Evolutionary conservation across 2,329 filamentous ascomycete genomes (phyloP).

Genomic region (Lithohypha guttulata): DNA sequence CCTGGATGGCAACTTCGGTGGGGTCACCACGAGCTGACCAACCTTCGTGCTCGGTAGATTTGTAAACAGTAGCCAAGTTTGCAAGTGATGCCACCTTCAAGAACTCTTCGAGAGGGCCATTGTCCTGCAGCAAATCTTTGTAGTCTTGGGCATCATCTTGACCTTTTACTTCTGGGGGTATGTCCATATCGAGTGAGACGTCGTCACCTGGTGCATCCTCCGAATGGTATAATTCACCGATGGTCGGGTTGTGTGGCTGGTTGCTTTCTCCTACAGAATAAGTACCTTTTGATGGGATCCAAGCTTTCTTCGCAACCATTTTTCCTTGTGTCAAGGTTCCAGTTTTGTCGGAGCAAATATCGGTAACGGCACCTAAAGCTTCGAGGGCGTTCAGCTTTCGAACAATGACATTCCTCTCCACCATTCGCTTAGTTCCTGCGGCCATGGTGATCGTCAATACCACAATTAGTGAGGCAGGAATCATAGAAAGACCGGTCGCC

Average conservation of each 20-base stretch:
- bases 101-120: slow-evolving; percentile 38
- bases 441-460: slow-evolving; percentile 59
- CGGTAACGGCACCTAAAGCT: slow-evolving; percentile 52
- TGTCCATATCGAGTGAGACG: slow-evolving; percentile 26
- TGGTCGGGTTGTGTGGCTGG: slow-evolving; percentile 47
- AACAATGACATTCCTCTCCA: slow-evolving; percentile 46
- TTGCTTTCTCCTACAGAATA: slow-evolving; percentile 47
- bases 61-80: slow-evolving; percentile 52
- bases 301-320: slow-evolving; percentile 52
- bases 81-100: slow-evolving; percentile 49
- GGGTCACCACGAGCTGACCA: slow-evolving; percentile 52
- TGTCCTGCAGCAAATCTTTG: slow-evolving; percentile 34
- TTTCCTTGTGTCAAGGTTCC: slow-evolving; percentile 53
- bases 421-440: slow-evolving; percentile 49
- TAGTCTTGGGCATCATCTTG: slow-evolving; percentile 32
- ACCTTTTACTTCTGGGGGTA: slow-evolving; percentile 25
- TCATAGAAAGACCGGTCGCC: slow-evolving; percentile 42
- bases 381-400: slow-evolving; percentile 47
- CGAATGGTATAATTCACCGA: slow-evolving; percentile 37
- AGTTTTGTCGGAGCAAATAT: slow-evolving; percentile 48
- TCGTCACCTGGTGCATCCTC: slow-evolving; percentile 37
- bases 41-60: slow-evolving; percentile 27
- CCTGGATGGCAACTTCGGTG: slow-evolving; percentile 59
- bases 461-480: slow-evolving; percentile 52
- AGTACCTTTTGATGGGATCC: slow-evolving; percentile 48